Percentiles rank a stretch among this genome's conserved stretches.
These are phyloP conservation scores for Aspergillus kassunensis DNA, from an alignment of 495 filamentous ascomycete species.

Conservation along the genomic window DNA sequence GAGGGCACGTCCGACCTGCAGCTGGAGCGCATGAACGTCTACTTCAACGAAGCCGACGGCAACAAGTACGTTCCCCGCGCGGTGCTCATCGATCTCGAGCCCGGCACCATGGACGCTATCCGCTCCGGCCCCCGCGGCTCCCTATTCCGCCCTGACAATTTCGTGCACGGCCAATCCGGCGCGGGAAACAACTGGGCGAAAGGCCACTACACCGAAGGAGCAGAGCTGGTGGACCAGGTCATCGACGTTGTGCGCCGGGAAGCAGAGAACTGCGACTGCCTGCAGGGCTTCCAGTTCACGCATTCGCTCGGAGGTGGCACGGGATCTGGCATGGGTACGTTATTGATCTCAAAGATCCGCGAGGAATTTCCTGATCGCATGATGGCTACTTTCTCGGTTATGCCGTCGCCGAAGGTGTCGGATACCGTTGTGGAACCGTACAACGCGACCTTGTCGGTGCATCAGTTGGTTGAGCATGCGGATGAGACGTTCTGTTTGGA, in stretches of 20 bases:
- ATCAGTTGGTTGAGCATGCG: conserved; percentile 99
- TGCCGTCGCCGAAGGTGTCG: conserved; percentile 98
- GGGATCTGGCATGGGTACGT: conserved; percentile 99
- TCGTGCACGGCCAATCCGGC: conserved; percentile 98
- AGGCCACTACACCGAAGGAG: conserved; percentile 99
- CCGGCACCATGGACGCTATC: conserved; percentile 96
- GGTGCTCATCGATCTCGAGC: conserved; percentile 98
- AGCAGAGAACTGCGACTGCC: conserved; percentile 97
- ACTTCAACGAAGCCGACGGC: conserved; percentile 96
- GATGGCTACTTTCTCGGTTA: conserved; percentile 99
- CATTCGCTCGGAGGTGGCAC: conserved; percentile 99
- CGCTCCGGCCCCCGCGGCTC: conserved; percentile 97
- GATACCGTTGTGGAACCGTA: conserved; percentile 99
- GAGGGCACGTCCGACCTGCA: no score
- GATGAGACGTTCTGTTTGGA: conserved; percentile 99
- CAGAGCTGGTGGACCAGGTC: conserved; percentile 96
- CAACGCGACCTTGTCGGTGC: conserved; percentile 97
- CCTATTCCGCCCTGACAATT: conserved; percentile 99
- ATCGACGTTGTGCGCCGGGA: conserved; percentile 98
- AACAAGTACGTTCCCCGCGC: conserved; percentile 99
- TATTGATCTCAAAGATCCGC: conserved; percentile 99
- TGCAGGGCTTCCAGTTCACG: conserved; percentile 99
- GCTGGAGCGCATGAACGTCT: no score
- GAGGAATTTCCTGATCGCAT: conserved; percentile 99
- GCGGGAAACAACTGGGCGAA: conserved; percentile 99